phyloP scores from a whole-genome alignment of 1,139 yeast species.

The Hansenula anomala region DNA sequence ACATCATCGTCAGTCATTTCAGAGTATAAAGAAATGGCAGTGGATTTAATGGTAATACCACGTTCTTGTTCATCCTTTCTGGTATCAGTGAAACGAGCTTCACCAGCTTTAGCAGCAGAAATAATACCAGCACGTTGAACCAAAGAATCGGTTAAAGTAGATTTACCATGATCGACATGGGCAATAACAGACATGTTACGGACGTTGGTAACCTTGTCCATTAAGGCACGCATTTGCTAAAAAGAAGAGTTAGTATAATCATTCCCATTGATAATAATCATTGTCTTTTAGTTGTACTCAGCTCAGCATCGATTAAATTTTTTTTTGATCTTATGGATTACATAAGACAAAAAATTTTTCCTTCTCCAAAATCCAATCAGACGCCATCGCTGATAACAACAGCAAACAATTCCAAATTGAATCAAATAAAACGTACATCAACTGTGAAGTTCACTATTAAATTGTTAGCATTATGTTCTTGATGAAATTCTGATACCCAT shows the following conservation, averaged over 20 bases:
- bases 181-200: conserved; percentile 99
- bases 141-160: conserved; percentile 97
- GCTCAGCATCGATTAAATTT: no score
- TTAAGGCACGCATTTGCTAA: conserved; percentile 89
- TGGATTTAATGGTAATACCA: conserved; percentile 99
- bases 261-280: not conserved
- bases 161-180: conserved; percentile 99
- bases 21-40: conserved; percentile 95
- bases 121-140: conserved; percentile 99
- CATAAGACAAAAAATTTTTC: not conserved
- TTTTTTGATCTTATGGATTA: conserved; percentile 1
- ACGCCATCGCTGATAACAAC: conserved; percentile 1
- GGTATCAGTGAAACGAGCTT: conserved; percentile 99
- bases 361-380: not conserved
- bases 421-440: conserved; percentile 19
- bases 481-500: no score
- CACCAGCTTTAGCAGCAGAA: conserved; percentile 99
- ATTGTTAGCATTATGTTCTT: conserved; percentile 1
- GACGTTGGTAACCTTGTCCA: conserved; percentile 99
- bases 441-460: conserved; percentile 25
- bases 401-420: not conserved
- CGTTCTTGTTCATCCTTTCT: conserved; percentile 99
- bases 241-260: conserved; percentile 2
- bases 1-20: conserved; percentile 87
- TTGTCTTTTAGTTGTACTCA: no score